phyloP scores from a whole-genome alignment of 129 eudicot species.

The Smallanthus sonchifolius region DNA sequence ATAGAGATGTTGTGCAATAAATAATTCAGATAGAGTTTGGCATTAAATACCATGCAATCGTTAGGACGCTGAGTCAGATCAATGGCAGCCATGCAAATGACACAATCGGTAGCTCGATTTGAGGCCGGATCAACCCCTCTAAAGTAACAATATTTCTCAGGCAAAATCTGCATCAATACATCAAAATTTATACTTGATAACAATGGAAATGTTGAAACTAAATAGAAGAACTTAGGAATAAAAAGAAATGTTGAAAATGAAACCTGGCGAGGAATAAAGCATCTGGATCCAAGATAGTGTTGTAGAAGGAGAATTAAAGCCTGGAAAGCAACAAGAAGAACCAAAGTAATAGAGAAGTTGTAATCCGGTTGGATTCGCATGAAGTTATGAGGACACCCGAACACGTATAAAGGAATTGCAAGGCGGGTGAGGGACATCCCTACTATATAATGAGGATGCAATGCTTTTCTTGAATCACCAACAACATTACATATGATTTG shows the following conservation, averaged over 20 bases:
- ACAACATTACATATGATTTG: constrained; percentile 73
- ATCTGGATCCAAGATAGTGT: constrained; percentile 95
- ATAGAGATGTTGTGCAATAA: not conserved
- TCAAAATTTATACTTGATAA: not conserved
- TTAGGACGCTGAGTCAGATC: constrained; percentile 64
- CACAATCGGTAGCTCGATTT: constrained; percentile 69
- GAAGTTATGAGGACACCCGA: constrained; percentile 96
- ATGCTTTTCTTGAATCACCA: constrained; percentile 91
- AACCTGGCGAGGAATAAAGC: constrained; percentile 97
- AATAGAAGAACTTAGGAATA: not conserved
- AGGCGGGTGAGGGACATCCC: constrained; percentile 87
- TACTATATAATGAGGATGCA: constrained; percentile 95
- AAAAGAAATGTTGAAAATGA: not conserved
- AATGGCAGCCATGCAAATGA: constrained; percentile 94
- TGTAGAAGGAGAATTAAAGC: constrained; percentile 74
- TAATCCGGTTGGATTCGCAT: constrained; percentile 88
- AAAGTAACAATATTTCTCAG: constrained; percentile 90
- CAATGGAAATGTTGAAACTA: not conserved
- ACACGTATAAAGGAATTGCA: constrained; percentile 79
- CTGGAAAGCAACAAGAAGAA: constrained; percentile 69
- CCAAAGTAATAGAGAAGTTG: constrained; percentile 66
- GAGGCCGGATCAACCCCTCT: constrained; percentile 67
- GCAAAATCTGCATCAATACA: constrained; percentile 71
- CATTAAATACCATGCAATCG: constrained; percentile 78
- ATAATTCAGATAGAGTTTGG: not conserved